These are phyloP conservation scores for Amaranthus hypochondriacus DNA, from an alignment of 148 eudicot species.

Conservation along the genomic window DNA sequence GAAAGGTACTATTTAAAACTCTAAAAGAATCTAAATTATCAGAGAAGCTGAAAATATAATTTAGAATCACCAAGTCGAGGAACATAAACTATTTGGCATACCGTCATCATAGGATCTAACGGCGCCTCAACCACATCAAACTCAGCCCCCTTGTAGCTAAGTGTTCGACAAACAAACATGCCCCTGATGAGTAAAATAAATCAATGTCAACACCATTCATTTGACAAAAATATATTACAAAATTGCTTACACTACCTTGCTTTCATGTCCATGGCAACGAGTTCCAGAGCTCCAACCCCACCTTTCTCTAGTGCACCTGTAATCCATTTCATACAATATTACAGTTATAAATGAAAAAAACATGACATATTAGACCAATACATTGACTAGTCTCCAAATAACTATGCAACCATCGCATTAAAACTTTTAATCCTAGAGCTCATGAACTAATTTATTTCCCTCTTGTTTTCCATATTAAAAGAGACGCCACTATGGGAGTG, in stretches of 20 bases:
- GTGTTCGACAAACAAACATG: conserved; percentile 95
- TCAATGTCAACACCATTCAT: conserved; percentile 1
- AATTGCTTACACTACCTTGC: conserved; percentile 56
- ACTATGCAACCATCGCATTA: too few species aligned
- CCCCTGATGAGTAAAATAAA: conserved; percentile 51
- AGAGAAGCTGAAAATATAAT: neutral
- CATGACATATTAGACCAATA: too few species aligned
- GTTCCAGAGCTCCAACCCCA: conserved; percentile 98
- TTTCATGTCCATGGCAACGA: conserved; percentile 99
- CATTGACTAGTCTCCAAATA: too few species aligned
- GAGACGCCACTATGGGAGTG: too few species aligned
- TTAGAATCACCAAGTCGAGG: neutral
- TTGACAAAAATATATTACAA: conserved; percentile 6
- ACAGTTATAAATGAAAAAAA: neutral
- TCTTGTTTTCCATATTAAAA: too few species aligned
- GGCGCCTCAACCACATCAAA: conserved; percentile 94
- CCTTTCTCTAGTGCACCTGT: conserved; percentile 92
- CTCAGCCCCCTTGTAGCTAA: conserved; percentile 94
- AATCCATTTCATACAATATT: neutral
- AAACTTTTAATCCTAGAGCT: too few species aligned
- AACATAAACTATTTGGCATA: conserved; percentile 11
- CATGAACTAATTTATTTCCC: too few species aligned
- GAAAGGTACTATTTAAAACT: neutral
- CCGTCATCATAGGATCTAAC: conserved; percentile 77
- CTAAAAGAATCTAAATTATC: neutral